A percentile compares a stretch with the other conserved stretches of the same genome.
Evolutionary conservation across 257 asterid species (phyloP).

Genomic region (Nicotiana otophora): DNA sequence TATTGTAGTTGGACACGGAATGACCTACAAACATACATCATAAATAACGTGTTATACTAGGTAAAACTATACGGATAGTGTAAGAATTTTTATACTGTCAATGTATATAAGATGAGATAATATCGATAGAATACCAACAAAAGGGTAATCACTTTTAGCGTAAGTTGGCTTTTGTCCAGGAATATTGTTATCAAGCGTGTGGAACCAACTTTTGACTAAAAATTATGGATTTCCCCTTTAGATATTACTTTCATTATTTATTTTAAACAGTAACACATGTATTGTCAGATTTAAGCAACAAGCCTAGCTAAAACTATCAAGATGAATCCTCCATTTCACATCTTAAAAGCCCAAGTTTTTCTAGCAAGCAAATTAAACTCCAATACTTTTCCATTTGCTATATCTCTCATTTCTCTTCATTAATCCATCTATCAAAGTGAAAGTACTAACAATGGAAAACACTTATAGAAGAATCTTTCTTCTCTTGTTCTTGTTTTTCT

Average conservation of each 20-base stretch:
- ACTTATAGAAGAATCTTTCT: conserved; percentile 21
- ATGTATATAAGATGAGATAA: no score
- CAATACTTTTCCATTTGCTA: no score
- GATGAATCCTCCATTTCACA: neutral
- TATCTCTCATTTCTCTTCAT: neutral
- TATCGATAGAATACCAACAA: neutral
- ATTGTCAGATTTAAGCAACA: conserved; percentile 34
- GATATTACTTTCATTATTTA: conserved; percentile 4
- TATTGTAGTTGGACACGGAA: no score
- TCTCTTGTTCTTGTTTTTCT: conserved; percentile 23
- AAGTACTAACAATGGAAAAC: conserved; percentile 11
- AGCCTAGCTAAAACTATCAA: conserved; percentile 16
- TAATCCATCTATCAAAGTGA: neutral
- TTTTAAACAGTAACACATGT: conserved; percentile 27
- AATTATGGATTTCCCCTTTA: conserved; percentile 16
- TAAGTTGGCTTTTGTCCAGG: neutral
- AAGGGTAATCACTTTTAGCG: neutral
- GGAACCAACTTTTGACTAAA: conserved; percentile 6
- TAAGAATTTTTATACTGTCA: no score
- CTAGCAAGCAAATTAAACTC: neutral
- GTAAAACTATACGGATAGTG: no score
- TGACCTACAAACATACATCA: no score
- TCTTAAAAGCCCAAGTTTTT: conserved; percentile 18
- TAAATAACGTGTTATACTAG: no score
- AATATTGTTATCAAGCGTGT: neutral